These are phyloP conservation scores for Xylogone sp. DNA, from an alignment of 2,329 filamentous ascomycete genomes.

Conservation along the genomic window DNA sequence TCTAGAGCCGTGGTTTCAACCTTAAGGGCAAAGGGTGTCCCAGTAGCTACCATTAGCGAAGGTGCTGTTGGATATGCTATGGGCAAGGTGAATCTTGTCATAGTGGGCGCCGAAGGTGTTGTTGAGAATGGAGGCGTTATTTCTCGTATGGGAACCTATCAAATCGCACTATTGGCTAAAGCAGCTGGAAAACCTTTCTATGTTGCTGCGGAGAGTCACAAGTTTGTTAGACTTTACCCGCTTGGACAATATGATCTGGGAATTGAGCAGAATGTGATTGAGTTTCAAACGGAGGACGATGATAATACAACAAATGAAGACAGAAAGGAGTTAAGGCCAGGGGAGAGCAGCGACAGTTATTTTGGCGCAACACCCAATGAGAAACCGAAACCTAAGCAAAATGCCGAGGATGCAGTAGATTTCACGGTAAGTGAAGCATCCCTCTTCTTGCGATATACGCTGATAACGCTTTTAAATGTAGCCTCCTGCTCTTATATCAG, in stretches of 20 bases:
- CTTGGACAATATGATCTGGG: constrained; percentile 77
- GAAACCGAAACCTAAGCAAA: constrained; percentile 24
- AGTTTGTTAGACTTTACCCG: constrained; percentile 87
- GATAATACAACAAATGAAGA: constrained; percentile 35
- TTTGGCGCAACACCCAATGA: constrained; percentile 15
- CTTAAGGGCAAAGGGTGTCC: constrained; percentile 70
- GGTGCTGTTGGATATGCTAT: constrained; percentile 77
- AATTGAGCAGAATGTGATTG: constrained; percentile 72
- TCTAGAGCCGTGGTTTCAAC: constrained; percentile 67
- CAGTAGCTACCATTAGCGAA: constrained; percentile 76
- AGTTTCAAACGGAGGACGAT: constrained; percentile 61
- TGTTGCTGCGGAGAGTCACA: constrained; percentile 92
- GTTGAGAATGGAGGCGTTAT: constrained; percentile 94
- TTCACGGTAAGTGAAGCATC: constrained; percentile 53
- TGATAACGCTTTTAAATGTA: constrained; percentile 30
- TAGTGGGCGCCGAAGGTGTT: constrained; percentile 77
- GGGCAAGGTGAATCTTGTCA: constrained; percentile 64
- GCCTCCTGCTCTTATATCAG: constrained; percentile 66
- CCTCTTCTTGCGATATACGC: constrained; percentile 1
- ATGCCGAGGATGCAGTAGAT: constrained; percentile 53
- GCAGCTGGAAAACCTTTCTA: constrained; percentile 70
- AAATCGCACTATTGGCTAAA: constrained; percentile 79
- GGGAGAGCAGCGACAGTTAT: constrained; percentile 20
- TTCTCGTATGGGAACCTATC: constrained; percentile 78
- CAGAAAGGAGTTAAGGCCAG: constrained; percentile 14